phyloP scores from a whole-genome alignment of 768 basidiomycete genomes.

The Chiua virens region DNA sequence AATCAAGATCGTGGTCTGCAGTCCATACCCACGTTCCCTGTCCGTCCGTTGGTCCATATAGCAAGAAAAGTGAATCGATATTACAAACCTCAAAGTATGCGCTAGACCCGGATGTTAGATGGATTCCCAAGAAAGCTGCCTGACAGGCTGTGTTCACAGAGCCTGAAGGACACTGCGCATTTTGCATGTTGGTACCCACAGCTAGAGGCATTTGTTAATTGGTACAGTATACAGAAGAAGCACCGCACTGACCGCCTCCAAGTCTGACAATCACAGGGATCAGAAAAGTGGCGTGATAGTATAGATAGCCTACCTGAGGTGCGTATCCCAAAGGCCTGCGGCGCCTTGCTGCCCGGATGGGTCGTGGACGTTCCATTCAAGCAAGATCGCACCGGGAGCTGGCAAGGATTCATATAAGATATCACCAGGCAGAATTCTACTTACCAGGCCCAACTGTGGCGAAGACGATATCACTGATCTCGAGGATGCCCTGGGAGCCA shows the following conservation, averaged over 20 bases:
- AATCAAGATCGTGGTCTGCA: constrained; percentile 64
- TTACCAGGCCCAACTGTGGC: constrained; percentile 50
- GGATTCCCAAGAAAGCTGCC: constrained; percentile 65
- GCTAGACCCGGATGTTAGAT: constrained; percentile 53
- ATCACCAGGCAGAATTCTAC: not conserved
- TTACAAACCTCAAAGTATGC: constrained; percentile 61
- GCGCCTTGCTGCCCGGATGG: constrained; percentile 50
- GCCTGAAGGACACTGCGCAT: constrained; percentile 41
- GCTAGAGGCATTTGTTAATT: constrained; percentile 31
- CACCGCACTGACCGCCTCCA: constrained; percentile 23
- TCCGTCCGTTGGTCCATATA: not conserved
- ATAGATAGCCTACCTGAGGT: constrained; percentile 30
- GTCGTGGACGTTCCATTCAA: constrained; percentile 63
- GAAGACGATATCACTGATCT: constrained; percentile 67
- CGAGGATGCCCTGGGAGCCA: constrained; percentile 50
- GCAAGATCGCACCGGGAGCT: constrained; percentile 45
- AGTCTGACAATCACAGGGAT: constrained; percentile 12
- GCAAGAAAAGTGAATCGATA: not conserved
- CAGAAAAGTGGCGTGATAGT: not conserved
- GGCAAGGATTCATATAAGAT: not conserved
- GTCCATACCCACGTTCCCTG: constrained; percentile 80
- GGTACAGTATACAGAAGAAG: not conserved
- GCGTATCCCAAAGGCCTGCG: constrained; percentile 52
- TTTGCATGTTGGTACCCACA: constrained; percentile 54
- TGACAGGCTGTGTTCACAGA: constrained; percentile 46